phyloP scores from a whole-genome alignment of 495 filamentous ascomycete species.

The Talaromyces borbonicus region DNA sequence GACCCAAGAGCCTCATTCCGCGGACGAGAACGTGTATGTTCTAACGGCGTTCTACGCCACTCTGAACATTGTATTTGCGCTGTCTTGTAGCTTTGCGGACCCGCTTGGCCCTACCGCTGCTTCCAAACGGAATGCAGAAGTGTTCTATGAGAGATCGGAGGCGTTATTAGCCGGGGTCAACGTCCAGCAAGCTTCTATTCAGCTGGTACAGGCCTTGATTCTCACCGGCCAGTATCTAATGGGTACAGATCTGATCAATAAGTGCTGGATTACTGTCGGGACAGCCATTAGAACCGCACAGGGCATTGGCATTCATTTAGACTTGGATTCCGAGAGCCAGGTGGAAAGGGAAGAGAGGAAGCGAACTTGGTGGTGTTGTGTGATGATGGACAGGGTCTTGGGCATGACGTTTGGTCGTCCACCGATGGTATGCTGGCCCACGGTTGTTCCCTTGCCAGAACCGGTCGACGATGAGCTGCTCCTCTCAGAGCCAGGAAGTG shows the following conservation, averaged over 20 bases:
- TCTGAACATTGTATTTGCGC: too few relatives aligned
- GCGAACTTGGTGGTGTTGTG: not conserved
- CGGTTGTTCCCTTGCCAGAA: slow-evolving; percentile 1
- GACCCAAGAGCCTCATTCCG: too few relatives aligned
- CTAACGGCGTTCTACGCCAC: too few relatives aligned
- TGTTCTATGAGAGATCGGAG: not conserved
- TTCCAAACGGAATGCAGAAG: too few relatives aligned
- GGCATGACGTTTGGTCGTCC: not conserved
- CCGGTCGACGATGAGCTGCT: not conserved
- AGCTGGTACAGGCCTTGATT: not conserved
- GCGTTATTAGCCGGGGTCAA: not conserved
- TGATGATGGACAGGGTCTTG: not conserved
- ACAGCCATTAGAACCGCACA: not conserved
- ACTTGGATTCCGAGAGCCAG: not conserved
- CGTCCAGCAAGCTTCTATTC: not conserved
- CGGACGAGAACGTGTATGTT: too few relatives aligned
- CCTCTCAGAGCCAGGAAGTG: too few relatives aligned
- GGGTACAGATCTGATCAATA: not conserved
- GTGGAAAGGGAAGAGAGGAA: not conserved
- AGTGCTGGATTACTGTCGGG: not conserved
- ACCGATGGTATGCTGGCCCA: not conserved
- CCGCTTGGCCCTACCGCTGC: too few relatives aligned
- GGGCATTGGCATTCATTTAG: not conserved
- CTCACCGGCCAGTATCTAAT: not conserved
- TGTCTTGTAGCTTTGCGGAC: too few relatives aligned